A percentile compares a stretch with the other conserved stretches of the same genome.
These are phyloP conservation scores for Aspergillus sp. DNA, from an alignment of 2,329 filamentous ascomycete species.

Conservation along the genomic window DNA sequence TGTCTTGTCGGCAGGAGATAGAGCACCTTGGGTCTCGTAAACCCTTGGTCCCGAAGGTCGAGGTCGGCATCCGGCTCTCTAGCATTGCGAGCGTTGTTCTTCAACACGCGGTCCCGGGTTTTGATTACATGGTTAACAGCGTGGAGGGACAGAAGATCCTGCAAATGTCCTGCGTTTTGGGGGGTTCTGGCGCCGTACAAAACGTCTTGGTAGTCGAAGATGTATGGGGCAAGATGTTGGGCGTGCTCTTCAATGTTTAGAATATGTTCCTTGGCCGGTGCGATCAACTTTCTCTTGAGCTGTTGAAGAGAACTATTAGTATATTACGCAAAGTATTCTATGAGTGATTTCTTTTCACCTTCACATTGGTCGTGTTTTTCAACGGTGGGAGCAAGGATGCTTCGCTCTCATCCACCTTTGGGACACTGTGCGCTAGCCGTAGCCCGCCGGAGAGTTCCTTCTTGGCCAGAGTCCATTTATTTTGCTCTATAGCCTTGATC, in stretches of 20 bases:
- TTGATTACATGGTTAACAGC: conserved; percentile 89
- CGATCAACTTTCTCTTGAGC: conserved; percentile 62
- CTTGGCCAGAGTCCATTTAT: conserved; percentile 43
- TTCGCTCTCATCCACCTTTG: conserved; percentile 19
- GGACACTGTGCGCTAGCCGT: conserved; percentile 23
- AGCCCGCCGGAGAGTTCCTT: conserved; percentile 25
- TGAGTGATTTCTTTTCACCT: conserved; percentile 17
- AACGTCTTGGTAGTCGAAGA: conserved; percentile 78
- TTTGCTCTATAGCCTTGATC: conserved; percentile 39
- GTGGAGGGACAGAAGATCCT: conserved; percentile 70
- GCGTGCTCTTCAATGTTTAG: conserved; percentile 54
- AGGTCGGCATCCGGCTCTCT: conserved; percentile 58
- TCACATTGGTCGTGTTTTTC: conserved; percentile 27
- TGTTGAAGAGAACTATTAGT: conserved; percentile 23
- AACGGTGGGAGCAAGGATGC: conserved; percentile 20
- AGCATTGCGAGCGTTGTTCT: conserved; percentile 75
- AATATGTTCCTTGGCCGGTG: conserved; percentile 47
- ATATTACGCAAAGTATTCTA: not conserved
- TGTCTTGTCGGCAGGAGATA: conserved; percentile 85
- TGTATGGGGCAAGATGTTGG: conserved; percentile 57
- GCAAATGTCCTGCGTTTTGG: conserved; percentile 59
- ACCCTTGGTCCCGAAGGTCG: conserved; percentile 85
- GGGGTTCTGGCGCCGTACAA: conserved; percentile 65
- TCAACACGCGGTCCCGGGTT: conserved; percentile 82
- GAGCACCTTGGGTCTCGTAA: conserved; percentile 86